Conservation (phyloP, 345 rosid genomes). For the Boechera divaricarpa region DNA sequence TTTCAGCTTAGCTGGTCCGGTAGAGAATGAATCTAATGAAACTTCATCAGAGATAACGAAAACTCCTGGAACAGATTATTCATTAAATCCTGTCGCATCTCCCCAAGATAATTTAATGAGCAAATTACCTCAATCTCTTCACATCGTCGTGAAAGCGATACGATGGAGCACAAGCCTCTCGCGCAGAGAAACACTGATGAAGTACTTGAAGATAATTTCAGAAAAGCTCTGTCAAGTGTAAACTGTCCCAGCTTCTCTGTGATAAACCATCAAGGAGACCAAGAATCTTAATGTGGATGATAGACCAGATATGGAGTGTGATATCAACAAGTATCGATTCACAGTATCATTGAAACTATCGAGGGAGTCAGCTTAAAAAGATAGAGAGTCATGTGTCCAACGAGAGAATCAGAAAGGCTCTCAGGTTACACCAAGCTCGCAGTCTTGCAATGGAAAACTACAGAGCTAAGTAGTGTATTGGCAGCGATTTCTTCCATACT, state of each 20-base stretch:
- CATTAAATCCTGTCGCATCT: constrained; percentile 36
- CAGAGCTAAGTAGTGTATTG: constrained; percentile 63
- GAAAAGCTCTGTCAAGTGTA: constrained; percentile 53
- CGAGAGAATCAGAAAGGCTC: constrained; percentile 56
- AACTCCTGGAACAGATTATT: constrained; percentile 42
- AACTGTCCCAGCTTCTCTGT: constrained; percentile 33
- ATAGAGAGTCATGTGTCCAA: constrained; percentile 47
- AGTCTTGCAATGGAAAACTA: constrained; percentile 90
- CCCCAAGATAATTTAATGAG: constrained; percentile 32
- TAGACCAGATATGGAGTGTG: constrained; percentile 43
- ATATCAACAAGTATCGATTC: constrained; percentile 60
- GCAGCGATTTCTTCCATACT: constrained; percentile 63
- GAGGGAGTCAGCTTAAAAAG: constrained; percentile 68
- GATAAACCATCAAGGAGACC: constrained; percentile 32
- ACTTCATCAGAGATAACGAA: constrained; percentile 46
- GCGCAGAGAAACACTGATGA: constrained; percentile 52
- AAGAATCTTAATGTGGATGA: constrained; percentile 37
- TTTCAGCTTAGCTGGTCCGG: constrained; percentile 45
- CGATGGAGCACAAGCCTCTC: constrained; percentile 55
- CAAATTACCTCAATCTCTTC: constrained; percentile 56
- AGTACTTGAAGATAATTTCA: constrained; percentile 65
- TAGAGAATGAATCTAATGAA: constrained; percentile 46
- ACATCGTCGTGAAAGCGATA: constrained; percentile 50
- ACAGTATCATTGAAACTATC: constrained; percentile 67
- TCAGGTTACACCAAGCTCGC: constrained; percentile 73